Conservation (phyloP, 805 yeast species). For the Candida cerambycidarum region DNA sequence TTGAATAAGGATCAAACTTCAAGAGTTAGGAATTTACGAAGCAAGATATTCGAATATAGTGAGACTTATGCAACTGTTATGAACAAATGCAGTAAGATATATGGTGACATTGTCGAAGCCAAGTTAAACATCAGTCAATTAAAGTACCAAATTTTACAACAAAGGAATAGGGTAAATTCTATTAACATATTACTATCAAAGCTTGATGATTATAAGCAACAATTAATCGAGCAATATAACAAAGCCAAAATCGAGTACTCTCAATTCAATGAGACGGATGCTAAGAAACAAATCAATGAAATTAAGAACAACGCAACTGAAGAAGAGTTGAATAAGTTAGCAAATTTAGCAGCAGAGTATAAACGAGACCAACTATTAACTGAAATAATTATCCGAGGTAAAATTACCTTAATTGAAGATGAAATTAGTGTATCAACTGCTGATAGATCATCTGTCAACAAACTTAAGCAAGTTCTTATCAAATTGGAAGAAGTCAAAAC, state of each 20-base stretch:
- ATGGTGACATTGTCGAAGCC: background rate
- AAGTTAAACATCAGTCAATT: conserved; percentile 11
- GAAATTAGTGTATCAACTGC: conserved; percentile 40
- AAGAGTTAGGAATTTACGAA: conserved; percentile 34
- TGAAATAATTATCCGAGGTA: conserved; percentile 35
- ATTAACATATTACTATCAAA: conserved; percentile 26
- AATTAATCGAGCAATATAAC: conserved; percentile 31
- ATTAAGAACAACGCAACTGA: conserved; percentile 38
- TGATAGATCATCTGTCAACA: conserved; percentile 37
- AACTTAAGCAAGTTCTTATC: conserved; percentile 37
- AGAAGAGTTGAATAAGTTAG: conserved; percentile 39
- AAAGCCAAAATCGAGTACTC: conserved; percentile 34
- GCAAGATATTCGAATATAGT: conserved; percentile 22
- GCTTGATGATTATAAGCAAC: conserved; percentile 25
- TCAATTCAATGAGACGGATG: conserved; percentile 36
- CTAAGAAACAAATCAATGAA: conserved; percentile 35
- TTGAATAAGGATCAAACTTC: conserved; percentile 42
- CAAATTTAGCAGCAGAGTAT: conserved; percentile 38
- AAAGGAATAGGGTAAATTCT: conserved; percentile 20
- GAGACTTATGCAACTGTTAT: background rate
- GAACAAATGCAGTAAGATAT: background rate
- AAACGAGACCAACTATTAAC: conserved; percentile 37
- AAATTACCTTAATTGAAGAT: conserved; percentile 46
- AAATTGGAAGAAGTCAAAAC: conserved; percentile 34
- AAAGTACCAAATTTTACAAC: conserved; percentile 18